phyloP scores from a whole-genome alignment of 208 protist genomes.

The Leishmania gerbilli region DNA sequence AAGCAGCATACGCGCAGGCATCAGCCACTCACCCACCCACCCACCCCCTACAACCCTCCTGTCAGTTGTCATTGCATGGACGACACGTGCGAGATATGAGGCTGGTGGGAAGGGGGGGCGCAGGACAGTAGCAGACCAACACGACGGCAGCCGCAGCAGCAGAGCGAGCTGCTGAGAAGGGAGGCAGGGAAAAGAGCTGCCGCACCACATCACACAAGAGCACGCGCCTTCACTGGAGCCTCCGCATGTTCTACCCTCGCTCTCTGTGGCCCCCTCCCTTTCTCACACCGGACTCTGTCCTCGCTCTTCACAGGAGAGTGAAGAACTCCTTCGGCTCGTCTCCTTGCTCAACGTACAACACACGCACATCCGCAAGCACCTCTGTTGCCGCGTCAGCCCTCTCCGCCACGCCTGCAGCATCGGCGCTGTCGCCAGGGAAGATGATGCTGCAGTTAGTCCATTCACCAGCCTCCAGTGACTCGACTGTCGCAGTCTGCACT shows the following conservation, averaged over 20 bases:
- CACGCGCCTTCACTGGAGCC: neutral
- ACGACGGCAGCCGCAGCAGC: neutral
- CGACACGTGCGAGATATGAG: conserved; percentile 5
- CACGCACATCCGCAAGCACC: conserved; percentile 18
- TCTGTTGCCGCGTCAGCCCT: neutral
- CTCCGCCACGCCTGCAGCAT: neutral
- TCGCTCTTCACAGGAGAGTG: conserved; percentile 26
- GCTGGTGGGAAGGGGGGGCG: neutral
- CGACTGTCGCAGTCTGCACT: neutral
- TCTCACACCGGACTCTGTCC: neutral
- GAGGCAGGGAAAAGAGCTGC: neutral
- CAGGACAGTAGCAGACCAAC: neutral
- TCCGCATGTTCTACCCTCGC: neutral
- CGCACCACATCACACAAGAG: neutral
- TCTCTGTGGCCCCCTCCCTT: neutral
- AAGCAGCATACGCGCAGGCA: neutral
- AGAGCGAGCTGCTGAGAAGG: neutral
- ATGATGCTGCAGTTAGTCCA: conserved; percentile 16
- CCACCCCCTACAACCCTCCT: neutral
- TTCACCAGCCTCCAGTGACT: neutral
- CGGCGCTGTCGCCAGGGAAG: conserved; percentile 1
- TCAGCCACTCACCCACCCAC: neutral
- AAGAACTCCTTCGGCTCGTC: conserved; percentile 81
- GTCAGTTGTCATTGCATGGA: neutral
- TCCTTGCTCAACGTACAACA: conserved; percentile 54